Evolutionary conservation across 768 basidiomycete genomes (phyloP).

Genomic region (Leucocoprinus sp.): DNA sequence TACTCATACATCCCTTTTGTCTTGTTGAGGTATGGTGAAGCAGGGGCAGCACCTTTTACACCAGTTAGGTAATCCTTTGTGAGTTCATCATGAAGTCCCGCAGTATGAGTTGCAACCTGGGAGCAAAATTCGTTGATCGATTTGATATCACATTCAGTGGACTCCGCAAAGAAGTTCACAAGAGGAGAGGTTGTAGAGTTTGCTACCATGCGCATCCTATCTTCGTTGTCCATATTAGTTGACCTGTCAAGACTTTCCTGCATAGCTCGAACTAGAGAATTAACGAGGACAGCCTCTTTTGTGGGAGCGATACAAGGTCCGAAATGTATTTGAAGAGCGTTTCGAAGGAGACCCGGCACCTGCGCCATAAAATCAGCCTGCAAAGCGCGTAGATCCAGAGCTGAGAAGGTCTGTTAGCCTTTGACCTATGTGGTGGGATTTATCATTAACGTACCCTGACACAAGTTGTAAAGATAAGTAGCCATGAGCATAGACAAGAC

Average conservation of each 20-base stretch:
- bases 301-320: slow-evolving; percentile 16
- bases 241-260: slow-evolving; percentile 54
- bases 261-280: slow-evolving; percentile 34
- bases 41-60: slow-evolving; percentile 53
- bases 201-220: slow-evolving; percentile 58
- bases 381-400: slow-evolving; percentile 71
- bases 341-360: slow-evolving; percentile 37
- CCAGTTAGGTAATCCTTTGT: slow-evolving; percentile 50
- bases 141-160: slow-evolving; percentile 15
- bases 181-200: slow-evolving; percentile 46
- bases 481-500: slow-evolving; percentile 63
- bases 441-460: slow-evolving; percentile 38
- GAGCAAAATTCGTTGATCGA: slow-evolving; percentile 44
- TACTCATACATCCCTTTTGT: slow-evolving; percentile 65
- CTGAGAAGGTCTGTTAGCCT: slow-evolving; percentile 23
- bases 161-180: slow-evolving; percentile 34
- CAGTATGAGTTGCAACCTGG: slow-evolving; percentile 37
- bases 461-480: slow-evolving; percentile 63
- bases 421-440: neutral
- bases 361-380: slow-evolving; percentile 50
- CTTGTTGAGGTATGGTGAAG: slow-evolving; percentile 50
- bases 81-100: slow-evolving; percentile 37
- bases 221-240: slow-evolving; percentile 59
- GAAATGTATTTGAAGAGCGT: slow-evolving; percentile 30
- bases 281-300: slow-evolving; percentile 23